Evolutionary conservation across 257 asterid genomes (phyloP).

Genomic region (Knoxia roxburghii): DNA sequence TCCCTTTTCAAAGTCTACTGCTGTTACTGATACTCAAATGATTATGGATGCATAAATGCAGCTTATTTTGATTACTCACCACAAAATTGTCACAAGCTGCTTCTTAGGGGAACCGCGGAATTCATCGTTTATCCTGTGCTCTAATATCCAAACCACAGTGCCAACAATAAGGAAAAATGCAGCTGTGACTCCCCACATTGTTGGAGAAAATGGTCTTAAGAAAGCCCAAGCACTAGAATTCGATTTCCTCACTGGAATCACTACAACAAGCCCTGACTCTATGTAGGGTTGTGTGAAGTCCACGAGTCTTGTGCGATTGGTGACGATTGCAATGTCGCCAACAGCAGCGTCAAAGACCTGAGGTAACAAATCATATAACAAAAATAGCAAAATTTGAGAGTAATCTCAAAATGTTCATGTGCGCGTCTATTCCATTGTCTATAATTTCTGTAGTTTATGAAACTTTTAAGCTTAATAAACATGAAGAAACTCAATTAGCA

Average conservation of each 20-base stretch:
- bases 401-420: no score
- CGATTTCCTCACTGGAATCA: slow-evolving; percentile 49
- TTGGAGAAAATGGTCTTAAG: slow-evolving; percentile 62
- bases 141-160: slow-evolving; percentile 67
- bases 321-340: slow-evolving; percentile 72
- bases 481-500: neutral
- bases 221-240: slow-evolving; percentile 67
- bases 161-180: slow-evolving; percentile 58
- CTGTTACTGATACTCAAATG: no score
- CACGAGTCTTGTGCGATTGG: slow-evolving; percentile 62
- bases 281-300: slow-evolving; percentile 84
- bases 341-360: slow-evolving; percentile 79
- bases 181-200: slow-evolving; percentile 63
- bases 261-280: slow-evolving; percentile 77
- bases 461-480: no score
- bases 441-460: no score
- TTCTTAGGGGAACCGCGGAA: slow-evolving; percentile 78
- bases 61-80: slow-evolving; percentile 53
- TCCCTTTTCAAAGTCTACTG: neutral
- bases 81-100: slow-evolving; percentile 59
- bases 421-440: no score
- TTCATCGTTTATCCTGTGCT: slow-evolving; percentile 72
- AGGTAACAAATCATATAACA: slow-evolving; percentile 10
- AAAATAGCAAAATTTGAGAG: neutral
- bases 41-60: no score